Evolutionary conservation across 2,329 filamentous ascomycete species (phyloP).

Genomic region (Phyllosticta paracitricarpa): DNA sequence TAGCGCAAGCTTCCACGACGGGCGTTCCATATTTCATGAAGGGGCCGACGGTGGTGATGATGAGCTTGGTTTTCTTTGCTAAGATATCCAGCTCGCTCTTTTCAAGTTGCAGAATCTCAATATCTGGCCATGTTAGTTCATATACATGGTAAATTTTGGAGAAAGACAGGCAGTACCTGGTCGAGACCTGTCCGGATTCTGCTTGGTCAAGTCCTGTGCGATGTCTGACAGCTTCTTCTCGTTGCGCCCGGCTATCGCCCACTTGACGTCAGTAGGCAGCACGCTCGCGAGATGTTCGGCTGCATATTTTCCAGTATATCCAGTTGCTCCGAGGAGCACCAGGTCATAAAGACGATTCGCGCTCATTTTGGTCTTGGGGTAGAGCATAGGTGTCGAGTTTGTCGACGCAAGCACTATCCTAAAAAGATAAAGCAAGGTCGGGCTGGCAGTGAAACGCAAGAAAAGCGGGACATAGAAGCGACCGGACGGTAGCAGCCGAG

Average conservation of each 20-base stretch:
- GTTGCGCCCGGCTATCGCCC: constrained; percentile 83
- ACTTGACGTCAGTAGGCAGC: constrained; percentile 68
- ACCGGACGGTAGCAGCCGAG: neutral
- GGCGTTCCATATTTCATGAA: constrained; percentile 55
- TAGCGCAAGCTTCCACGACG: constrained; percentile 54
- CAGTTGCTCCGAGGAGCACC: constrained; percentile 58
- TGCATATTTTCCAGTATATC: constrained; percentile 73
- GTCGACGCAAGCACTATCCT: neutral
- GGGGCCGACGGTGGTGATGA: constrained; percentile 54
- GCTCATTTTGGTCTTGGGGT: neutral
- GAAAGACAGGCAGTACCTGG: constrained; percentile 46
- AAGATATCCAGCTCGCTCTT: constrained; percentile 41
- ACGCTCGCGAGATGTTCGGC: constrained; percentile 63
- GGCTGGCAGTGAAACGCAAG: neutral
- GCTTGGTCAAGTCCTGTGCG: constrained; percentile 52
- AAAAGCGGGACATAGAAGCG: neutral
- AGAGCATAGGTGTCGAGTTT: neutral
- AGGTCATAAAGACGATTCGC: constrained; percentile 48
- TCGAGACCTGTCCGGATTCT: constrained; percentile 59
- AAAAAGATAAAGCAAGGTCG: neutral
- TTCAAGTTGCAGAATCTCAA: constrained; percentile 32
- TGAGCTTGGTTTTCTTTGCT: constrained; percentile 45
- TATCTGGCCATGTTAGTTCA: constrained; percentile 13
- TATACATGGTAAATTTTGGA: neutral
- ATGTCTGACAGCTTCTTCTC: constrained; percentile 61